These are phyloP conservation scores for Penicillium verhagenii DNA, from an alignment of 495 filamentous ascomycete genomes.

Conservation along the genomic window DNA sequence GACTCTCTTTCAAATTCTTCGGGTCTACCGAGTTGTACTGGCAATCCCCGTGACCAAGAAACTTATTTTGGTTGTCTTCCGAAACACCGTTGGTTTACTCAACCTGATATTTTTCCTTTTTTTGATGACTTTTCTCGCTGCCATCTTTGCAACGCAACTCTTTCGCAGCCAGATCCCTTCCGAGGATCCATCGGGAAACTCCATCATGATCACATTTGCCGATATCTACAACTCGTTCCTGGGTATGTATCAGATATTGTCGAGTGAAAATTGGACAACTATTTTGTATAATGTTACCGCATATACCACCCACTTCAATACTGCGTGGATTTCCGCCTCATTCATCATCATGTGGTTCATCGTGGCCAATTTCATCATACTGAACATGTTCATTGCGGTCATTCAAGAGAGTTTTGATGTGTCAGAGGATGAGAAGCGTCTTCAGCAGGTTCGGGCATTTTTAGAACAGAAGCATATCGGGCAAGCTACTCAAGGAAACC, in stretches of 20 bases:
- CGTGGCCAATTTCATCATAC: slow-evolving; percentile 88
- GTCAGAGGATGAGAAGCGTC: slow-evolving; percentile 96
- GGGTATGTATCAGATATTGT: slow-evolving; percentile 98
- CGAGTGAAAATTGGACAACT: slow-evolving; percentile 92
- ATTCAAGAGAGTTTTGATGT: slow-evolving; percentile 99
- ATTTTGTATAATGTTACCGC: slow-evolving; percentile 81
- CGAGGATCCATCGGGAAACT: slow-evolving; percentile 52
- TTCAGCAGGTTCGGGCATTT: slow-evolving; percentile 93
- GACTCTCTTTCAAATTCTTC: slow-evolving; percentile 88
- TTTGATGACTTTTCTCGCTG: slow-evolving; percentile 87
- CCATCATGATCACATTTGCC: slow-evolving; percentile 70
- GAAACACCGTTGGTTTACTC: slow-evolving; percentile 86
- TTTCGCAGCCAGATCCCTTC: slow-evolving; percentile 81
- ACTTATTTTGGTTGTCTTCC: slow-evolving; percentile 81
- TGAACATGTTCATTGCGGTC: slow-evolving; percentile 99
- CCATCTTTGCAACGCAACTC: slow-evolving; percentile 91
- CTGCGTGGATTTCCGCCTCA: slow-evolving; percentile 90
- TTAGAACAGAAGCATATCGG: slow-evolving; percentile 87
- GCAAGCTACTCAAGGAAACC: slow-evolving; percentile 61
- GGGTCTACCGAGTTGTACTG: slow-evolving; percentile 88
- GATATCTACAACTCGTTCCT: slow-evolving; percentile 94
- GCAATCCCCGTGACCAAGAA: slow-evolving; percentile 82
- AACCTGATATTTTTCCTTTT: slow-evolving; percentile 97
- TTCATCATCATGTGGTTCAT: slow-evolving; percentile 97
- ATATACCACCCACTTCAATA: slow-evolving; percentile 58